phyloP scores from a whole-genome alignment of 2,329 filamentous ascomycete genomes.

The Penicillium janthinellum region DNA sequence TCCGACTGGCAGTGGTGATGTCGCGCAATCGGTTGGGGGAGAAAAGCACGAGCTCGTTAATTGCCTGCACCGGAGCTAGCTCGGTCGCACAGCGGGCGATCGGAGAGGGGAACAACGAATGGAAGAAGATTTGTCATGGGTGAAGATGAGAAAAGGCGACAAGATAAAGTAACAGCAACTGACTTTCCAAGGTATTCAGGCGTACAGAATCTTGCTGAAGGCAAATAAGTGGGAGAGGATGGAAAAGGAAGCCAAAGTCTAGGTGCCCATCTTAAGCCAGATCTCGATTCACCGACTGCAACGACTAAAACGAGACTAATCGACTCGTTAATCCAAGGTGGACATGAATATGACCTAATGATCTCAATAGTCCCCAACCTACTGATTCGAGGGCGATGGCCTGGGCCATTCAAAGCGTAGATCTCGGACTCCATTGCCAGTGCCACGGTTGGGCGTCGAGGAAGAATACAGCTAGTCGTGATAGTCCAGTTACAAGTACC shows the following conservation, averaged over 20 bases:
- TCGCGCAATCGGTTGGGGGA: not conserved
- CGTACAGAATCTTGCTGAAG: not conserved
- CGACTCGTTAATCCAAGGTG: not conserved
- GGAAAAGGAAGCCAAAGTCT: not conserved
- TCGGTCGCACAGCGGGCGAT: constrained; percentile 9
- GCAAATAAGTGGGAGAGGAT: not conserved
- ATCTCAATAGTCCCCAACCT: not conserved
- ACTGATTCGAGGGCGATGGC: not conserved
- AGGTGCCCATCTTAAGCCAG: not conserved
- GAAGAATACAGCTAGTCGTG: constrained; percentile 3
- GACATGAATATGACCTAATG: not conserved
- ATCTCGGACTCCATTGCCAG: constrained; percentile 7
- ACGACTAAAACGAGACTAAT: not conserved
- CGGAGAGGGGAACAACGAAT: not conserved
- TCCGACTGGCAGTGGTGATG: not conserved
- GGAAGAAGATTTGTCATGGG: not conserved
- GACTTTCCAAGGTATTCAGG: not conserved
- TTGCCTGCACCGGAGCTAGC: constrained; percentile 3
- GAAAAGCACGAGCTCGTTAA: constrained; percentile 7
- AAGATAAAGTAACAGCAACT: not conserved
- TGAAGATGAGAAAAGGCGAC: not conserved
- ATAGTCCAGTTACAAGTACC: not conserved
- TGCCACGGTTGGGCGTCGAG: constrained; percentile 19
- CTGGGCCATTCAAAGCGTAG: not conserved
- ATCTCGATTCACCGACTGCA: not conserved